Evolutionary conservation across 768 basidiomycete genomes (phyloP), one percentile per base, ranked within the genome.

Genomic region (Auricularia heimuer): DNA sequence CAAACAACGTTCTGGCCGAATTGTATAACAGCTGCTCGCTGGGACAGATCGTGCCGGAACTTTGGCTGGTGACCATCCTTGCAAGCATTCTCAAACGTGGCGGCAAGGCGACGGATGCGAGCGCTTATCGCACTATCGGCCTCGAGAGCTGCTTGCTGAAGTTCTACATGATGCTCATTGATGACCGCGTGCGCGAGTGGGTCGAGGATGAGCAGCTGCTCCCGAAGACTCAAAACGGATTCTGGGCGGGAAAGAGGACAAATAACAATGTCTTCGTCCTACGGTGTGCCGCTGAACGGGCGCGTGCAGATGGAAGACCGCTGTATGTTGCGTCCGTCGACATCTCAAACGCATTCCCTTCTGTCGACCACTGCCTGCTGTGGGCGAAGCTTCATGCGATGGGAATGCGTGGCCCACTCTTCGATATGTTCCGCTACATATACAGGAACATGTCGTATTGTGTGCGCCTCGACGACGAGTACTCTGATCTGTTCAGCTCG

Each of bases 121-220:
- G 69, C 1, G 70, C 67, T 68, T 76, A 74, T 61, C 62, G 72
- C 7, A 62, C 68, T 0, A 71, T 76, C 18, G 73, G 71, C 2
- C 68, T 75, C 0, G 75, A 76, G 64, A 69, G 71, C 66, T 74
- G 73, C 65, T 34, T 73, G 11, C 62, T 74, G 4, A 74, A 73
- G 58, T 63, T 65, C 2, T 62, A 73, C 16, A 73, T 71, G 0
- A 65, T 73, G 1, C 68, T 75, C 6, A 69, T 74, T 14, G 70
- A 73, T 7, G 45, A 45, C 6, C 65, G 73, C 3, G 33, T 73
- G 1, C 61, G 47, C 3, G 65, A 51, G 4, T 75, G 65, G 66
- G 67, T 65, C 33, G 44, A 61, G 12, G 61, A 63, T 21, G 16
- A 11, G 10, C 10, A 16, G 10, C 47, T 73, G 0, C 34, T 77